Conservation (phyloP, 352 stramenopile species). For the Plasmopara halstedii region DNA sequence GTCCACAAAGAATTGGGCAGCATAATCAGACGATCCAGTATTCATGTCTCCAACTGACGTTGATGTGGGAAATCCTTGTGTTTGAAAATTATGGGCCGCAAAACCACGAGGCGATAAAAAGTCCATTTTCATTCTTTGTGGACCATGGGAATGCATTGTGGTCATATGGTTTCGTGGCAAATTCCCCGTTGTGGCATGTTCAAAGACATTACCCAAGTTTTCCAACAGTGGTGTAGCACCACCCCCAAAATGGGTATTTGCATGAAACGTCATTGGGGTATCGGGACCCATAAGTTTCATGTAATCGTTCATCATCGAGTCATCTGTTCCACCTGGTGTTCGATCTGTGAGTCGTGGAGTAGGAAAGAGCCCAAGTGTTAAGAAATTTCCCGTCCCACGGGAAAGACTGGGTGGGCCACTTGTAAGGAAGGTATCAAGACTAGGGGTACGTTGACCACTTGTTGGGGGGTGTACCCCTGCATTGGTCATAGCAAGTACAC, state of each 20-base stretch:
- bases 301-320: conserved; percentile 67
- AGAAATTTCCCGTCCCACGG: conserved; percentile 34
- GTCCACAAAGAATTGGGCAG: conserved; percentile 63
- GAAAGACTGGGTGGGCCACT: conserved; percentile 49
- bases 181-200: conserved; percentile 28
- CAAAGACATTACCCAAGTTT: conserved; percentile 59
- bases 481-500: conserved; percentile 64
- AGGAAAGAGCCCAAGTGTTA: conserved; percentile 52
- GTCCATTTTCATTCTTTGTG: conserved; percentile 57
- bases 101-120: conserved; percentile 26
- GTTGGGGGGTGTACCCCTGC: conserved; percentile 17
- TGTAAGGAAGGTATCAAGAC: conserved; percentile 40
- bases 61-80: conserved; percentile 23
- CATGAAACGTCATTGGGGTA: conserved; percentile 42
- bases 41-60: conserved; percentile 7
- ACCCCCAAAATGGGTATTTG: conserved; percentile 29
- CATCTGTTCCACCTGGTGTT: conserved; percentile 26
- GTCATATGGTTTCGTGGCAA: conserved; percentile 16
- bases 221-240: conserved; percentile 39
- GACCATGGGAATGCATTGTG: conserved; percentile 13
- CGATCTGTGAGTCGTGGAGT: conserved; percentile 30
- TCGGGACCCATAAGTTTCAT: conserved; percentile 59
- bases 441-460: conserved; percentile 17
- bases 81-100: conserved; percentile 30
- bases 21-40: conserved; percentile 37